Conservation (phyloP, 805 yeast species). For the Kazachstania martiniae region DNA sequence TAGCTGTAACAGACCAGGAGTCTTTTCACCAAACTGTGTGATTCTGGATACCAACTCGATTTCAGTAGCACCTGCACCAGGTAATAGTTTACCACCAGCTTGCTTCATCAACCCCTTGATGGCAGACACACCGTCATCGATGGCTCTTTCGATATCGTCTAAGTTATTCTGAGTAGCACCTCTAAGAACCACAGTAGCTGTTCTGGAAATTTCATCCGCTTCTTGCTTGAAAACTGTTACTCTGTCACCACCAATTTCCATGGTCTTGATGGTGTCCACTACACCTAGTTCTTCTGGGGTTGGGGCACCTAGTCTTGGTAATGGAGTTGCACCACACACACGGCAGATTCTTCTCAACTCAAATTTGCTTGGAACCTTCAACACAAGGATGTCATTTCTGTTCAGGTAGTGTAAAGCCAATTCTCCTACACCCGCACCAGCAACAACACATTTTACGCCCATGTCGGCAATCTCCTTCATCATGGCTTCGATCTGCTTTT, state of each 20-base stretch:
- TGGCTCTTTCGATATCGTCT: slow-evolving; percentile 94
- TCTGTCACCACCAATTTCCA: slow-evolving; percentile 95
- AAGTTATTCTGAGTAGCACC: slow-evolving; percentile 93
- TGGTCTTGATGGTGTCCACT: slow-evolving; percentile 78
- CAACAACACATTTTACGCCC: slow-evolving; percentile 80
- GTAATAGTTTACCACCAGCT: slow-evolving; percentile 62
- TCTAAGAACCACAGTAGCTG: slow-evolving; percentile 86
- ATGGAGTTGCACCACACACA: slow-evolving; percentile 95
- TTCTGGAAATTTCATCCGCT: slow-evolving; percentile 48
- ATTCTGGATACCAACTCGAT: slow-evolving; percentile 74
- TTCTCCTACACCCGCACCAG: slow-evolving; percentile 93
- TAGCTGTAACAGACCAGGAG: slow-evolving; percentile 86
- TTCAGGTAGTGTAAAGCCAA: slow-evolving; percentile 87
- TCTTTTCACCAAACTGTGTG: slow-evolving; percentile 79
- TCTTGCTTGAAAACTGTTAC: slow-evolving; percentile 88
- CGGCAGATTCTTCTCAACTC: slow-evolving; percentile 89
- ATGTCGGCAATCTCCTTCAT: slow-evolving; percentile 73
- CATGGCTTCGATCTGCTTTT: slow-evolving; percentile 77
- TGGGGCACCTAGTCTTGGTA: slow-evolving; percentile 90
- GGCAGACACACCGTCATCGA: slow-evolving; percentile 92
- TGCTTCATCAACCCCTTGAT: slow-evolving; percentile 82
- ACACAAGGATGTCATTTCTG: slow-evolving; percentile 71
- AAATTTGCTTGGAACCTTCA: slow-evolving; percentile 87
- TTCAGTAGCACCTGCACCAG: slow-evolving; percentile 96
- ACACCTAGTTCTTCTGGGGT: slow-evolving; percentile 88